Evolutionary conservation across 768 basidiomycete genomes (phyloP), one percentile per base, ranked within the genome.

Genomic region (Crassisporium funariophilum): DNA sequence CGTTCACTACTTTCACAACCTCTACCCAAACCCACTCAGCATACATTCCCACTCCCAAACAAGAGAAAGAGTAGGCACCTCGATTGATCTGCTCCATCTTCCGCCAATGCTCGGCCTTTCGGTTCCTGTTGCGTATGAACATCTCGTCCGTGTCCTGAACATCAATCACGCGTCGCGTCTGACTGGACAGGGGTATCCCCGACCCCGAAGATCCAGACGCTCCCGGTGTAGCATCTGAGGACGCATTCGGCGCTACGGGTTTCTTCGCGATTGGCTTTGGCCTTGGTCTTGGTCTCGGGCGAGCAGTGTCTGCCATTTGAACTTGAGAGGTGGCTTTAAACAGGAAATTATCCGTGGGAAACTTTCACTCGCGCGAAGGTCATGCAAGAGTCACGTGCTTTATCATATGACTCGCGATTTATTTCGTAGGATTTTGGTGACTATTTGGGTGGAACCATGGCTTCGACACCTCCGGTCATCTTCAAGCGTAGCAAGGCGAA

Each of bases 111-210:
- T 75, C 67, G 4, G 70, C 60, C 4, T 79, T 78, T 41, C 86
- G 72, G 48, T 76, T 76, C 35, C 67, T 71, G 60, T 89, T 91
- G 40, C 78, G 78, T 57, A 89, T 77, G 55, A 90, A 91, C 63
- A 80, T 70, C 12, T 78, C 80, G 62, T 91, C 87, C 40, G 79
- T 80, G 47, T 88, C 84, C 9, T 77, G 62, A 16, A 70, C 64
- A 38, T 67, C 63, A 15, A 60, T 63, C 35, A 53, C 56, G 40
- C 47, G 47, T 35, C 41, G 47, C 24, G 44, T 42, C 24, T 46
- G 47, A 7, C 29, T 44, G 19, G 49, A 38, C 36, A 41, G 9
- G 17, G 45, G 27, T 38, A 44, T 37, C 11, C 50, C n/a, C 6
- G 52, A 42, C n/a, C 5, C 38, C 16, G 54, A 47, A 5, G 39